A percentile compares a stretch with the other conserved stretches of the same genome.
phyloP scores from a whole-genome alignment of 805 yeast genomes.

The Cyberlindnera mississippiensis region DNA sequence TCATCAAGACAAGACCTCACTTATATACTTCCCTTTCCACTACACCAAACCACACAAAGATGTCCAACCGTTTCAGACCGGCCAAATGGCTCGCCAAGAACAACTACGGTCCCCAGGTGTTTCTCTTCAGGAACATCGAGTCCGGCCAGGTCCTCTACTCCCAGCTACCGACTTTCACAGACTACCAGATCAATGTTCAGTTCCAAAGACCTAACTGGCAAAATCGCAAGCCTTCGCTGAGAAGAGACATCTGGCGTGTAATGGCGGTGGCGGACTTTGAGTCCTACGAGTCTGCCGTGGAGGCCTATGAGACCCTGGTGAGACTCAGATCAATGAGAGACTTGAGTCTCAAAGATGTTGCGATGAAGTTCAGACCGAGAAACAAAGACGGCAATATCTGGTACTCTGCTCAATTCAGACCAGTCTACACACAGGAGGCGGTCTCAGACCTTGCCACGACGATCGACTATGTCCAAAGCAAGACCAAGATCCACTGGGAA shows the following conservation, averaged over 20 bases:
- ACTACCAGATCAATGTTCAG: constrained; percentile 45
- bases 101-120: constrained; percentile 78
- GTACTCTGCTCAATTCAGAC: constrained; percentile 85
- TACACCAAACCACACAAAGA: no score
- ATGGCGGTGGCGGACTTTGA: constrained; percentile 78
- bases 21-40: no score
- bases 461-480: constrained; percentile 52
- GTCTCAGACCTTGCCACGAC: constrained; percentile 76
- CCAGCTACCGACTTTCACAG: constrained; percentile 66
- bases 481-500: constrained; percentile 69
- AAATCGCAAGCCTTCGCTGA: constrained; percentile 70
- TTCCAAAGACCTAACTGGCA: constrained; percentile 87
- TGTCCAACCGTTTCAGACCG: constrained; percentile 42
- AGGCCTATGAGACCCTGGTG: constrained; percentile 70
- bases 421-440: constrained; percentile 86
- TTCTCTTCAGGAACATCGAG: constrained; percentile 77
- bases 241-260: constrained; percentile 87
- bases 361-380: constrained; percentile 65
- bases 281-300: constrained; percentile 58
- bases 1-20: no score
- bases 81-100: constrained; percentile 55
- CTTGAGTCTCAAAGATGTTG: constrained; percentile 51
- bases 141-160: constrained; percentile 88
- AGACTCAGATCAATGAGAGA: constrained; percentile 74
- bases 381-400: constrained; percentile 77